A percentile compares a stretch with the other conserved stretches of the same genome.
These are phyloP conservation scores for Lachnellula arida DNA, from an alignment of 2,329 filamentous ascomycete species.

Conservation along the genomic window DNA sequence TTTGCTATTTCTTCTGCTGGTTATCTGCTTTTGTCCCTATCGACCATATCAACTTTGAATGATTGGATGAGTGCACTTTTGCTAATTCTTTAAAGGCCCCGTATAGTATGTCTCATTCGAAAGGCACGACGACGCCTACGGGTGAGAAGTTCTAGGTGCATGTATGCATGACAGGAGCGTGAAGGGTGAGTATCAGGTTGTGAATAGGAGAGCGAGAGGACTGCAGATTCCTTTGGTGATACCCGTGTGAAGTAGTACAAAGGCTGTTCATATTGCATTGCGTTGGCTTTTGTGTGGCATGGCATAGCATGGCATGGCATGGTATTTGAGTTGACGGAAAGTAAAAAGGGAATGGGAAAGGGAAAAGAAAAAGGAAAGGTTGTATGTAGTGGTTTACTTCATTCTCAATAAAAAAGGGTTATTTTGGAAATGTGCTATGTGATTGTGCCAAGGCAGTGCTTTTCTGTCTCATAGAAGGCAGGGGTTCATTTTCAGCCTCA, in stretches of 20 bases:
- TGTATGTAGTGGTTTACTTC: not conserved
- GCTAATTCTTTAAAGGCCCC: slow-evolving; percentile 22
- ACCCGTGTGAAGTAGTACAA: not conserved
- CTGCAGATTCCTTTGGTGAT: not conserved
- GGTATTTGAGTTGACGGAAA: not conserved
- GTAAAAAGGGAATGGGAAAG: too few species aligned
- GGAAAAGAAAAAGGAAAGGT: too few species aligned
- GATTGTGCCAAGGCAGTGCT: too few species aligned
- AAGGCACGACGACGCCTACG: slow-evolving; percentile 27
- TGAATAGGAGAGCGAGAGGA: not conserved
- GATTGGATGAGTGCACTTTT: not conserved
- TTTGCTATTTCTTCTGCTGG: slow-evolving; percentile 1
- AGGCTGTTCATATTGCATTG: slow-evolving; percentile 1
- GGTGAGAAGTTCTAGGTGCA: slow-evolving; percentile 15
- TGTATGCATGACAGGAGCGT: too few species aligned
- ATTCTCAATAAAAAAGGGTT: too few species aligned
- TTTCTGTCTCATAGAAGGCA: not conserved
- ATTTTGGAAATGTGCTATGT: too few species aligned
- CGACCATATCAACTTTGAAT: too few species aligned
- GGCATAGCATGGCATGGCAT: not conserved
- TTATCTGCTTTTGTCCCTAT: not conserved
- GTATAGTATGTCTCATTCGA: slow-evolving; percentile 32
- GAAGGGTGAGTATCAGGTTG: not conserved
- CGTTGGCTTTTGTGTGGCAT: not conserved
- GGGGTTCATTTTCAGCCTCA: not conserved